phyloP scores from a whole-genome alignment of 73 alveolate species.

The Paraurostyla sp. region DNA sequence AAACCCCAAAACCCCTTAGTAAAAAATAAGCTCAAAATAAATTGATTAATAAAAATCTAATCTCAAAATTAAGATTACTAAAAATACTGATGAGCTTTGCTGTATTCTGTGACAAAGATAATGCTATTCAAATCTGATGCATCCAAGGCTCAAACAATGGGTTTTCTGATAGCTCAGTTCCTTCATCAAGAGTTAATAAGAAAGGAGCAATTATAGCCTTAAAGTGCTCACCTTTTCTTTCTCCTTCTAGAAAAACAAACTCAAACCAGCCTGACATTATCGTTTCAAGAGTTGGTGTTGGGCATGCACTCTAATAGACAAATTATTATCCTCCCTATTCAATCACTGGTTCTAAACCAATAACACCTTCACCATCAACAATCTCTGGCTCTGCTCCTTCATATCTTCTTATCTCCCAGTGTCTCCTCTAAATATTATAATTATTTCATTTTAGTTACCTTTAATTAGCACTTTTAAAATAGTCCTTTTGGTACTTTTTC shows the following conservation, averaged over 20 bases:
- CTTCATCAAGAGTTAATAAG: neutral
- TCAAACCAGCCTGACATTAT: slow-evolving; percentile 28
- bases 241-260: slow-evolving; percentile 21
- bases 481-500: neutral
- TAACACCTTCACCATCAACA: slow-evolving; percentile 52
- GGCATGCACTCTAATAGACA: slow-evolving; percentile 6
- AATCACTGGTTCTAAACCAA: slow-evolving; percentile 20
- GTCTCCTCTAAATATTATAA: neutral
- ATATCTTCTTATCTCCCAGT: slow-evolving; percentile 9
- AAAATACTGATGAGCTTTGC: too few relatives aligned
- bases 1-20: too few relatives aligned
- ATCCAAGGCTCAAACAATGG: slow-evolving; percentile 46
- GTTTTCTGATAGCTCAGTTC: neutral
- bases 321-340: neutral
- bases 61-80: too few relatives aligned
- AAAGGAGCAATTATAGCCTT: neutral
- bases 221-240: neutral
- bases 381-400: neutral
- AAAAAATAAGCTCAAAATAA: too few relatives aligned
- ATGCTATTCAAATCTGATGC: slow-evolving; percentile 16
- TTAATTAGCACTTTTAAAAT: neutral
- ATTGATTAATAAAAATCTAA: too few relatives aligned
- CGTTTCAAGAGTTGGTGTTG: neutral
- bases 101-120: neutral
- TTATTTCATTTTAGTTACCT: neutral